Evolutionary conservation across 768 basidiomycete species (phyloP), one percentile per base, ranked within the genome.

Genomic region (Leccinum disarticulatum): DNA sequence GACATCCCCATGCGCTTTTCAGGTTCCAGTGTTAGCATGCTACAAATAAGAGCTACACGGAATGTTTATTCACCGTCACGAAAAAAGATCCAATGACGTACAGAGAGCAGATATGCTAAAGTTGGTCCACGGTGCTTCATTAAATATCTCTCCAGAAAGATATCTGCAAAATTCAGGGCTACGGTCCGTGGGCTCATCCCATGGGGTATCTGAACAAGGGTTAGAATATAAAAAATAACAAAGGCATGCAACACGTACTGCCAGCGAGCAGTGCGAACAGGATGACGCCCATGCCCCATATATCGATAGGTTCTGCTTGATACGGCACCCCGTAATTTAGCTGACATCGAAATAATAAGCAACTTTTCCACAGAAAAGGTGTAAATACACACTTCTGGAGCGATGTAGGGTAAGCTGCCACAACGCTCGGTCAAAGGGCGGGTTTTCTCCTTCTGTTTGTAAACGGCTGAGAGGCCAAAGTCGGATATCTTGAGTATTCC

Each of bases 211-310:
- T 98, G 56, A 36, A 27, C 6, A 61, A 43, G 10, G 19, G 48
- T 64, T 3, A 61, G 46, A 48, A 50, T 6, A 8, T 11, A 11
- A 11, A 6, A 15, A 31, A 35, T 3, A 25, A 7, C n/a, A 15
- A 8, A 36, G 1, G 38, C 3, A 28, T 13, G 22, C 0, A 48
- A 71, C 6, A 80, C 88, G 36, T 70, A 96, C 96, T 98, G 51
- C 97, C 97, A 8, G 83, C 87, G 0, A 98, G 79, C 50, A 99
- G 77, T 0, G 96, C 91, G 70, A 91, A 98, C 1, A 99, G 77
- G 50, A 99, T 96, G 28, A 98, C 91, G 1, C 97, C 97, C 46
- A 92, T 84, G 0, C 94, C 94, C 97, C 97, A 99, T 9, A 93
- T 86, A 70, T 99, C 97, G 25, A 98, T 84, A 0, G 97, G 95